These are phyloP conservation scores for Ceratocystis variospora DNA, from an alignment of 2,329 filamentous ascomycete genomes.

Conservation along the genomic window DNA sequence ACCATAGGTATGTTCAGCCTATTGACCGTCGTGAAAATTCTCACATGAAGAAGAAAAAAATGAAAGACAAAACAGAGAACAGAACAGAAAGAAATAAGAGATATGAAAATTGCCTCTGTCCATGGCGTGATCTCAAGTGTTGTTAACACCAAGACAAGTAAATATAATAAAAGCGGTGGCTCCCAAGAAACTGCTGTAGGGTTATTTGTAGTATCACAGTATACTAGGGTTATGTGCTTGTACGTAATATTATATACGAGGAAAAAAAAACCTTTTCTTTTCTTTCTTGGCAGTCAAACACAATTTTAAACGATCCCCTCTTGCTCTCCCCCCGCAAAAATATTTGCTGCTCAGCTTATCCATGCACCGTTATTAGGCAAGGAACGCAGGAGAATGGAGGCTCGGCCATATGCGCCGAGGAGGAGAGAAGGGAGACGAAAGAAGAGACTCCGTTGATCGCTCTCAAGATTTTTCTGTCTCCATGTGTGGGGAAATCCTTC, in stretches of 20 bases:
- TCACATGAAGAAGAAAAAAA: not conserved
- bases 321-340: not conserved
- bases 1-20: not conserved
- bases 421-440: not conserved
- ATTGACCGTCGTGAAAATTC: not conserved
- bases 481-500: not conserved
- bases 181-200: not conserved
- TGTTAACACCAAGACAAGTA: not conserved
- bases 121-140: not conserved
- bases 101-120: not conserved
- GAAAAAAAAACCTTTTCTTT: not conserved
- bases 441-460: not conserved
- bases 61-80: not conserved
- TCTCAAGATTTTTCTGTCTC: not conserved
- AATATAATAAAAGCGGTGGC: not conserved
- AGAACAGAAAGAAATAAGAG: not conserved
- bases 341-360: not conserved
- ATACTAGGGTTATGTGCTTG: not conserved
- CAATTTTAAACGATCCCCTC: too few relatives aligned
- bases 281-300: not conserved
- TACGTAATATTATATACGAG: not conserved
- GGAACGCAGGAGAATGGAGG: not conserved
- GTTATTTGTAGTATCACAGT: not conserved
- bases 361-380: not conserved
- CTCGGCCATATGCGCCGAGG: conserved; percentile 1